These are phyloP conservation scores for Fomitopsis betulina DNA, from an alignment of 1,284 basidiomycete genomes.

Conservation along the genomic window DNA sequence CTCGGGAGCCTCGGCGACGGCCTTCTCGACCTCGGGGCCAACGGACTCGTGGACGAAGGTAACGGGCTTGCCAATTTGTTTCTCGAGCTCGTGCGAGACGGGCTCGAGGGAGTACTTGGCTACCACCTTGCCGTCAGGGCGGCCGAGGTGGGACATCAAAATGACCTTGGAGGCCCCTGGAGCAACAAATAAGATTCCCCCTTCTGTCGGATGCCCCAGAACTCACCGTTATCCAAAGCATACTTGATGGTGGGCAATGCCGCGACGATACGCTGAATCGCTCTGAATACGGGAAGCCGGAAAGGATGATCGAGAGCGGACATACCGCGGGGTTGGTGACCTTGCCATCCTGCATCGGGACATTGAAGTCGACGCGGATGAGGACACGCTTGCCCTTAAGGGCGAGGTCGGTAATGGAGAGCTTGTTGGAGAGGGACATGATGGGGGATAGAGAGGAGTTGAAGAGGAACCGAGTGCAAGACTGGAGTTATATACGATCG, in stretches of 20 bases:
- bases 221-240: constrained; percentile 81
- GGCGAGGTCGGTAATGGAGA: constrained; percentile 88
- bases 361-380: constrained; percentile 98
- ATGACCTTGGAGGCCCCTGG: constrained; percentile 82
- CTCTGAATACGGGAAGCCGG: constrained; percentile 1
- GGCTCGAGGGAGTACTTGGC: constrained; percentile 92
- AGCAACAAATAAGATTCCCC: constrained; percentile 6
- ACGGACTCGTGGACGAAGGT: constrained; percentile 87
- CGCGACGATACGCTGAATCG: constrained; percentile 84
- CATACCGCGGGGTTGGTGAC: constrained; percentile 96
- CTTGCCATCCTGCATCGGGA: constrained; percentile 83
- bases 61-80: constrained; percentile 67
- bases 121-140: constrained; percentile 90
- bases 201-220: constrained; percentile 3
- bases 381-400: constrained; percentile 91
- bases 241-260: constrained; percentile 96
- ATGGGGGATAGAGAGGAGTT: constrained; percentile 22
- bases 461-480: constrained; percentile 3
- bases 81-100: constrained; percentile 73
- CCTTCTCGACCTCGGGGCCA: constrained; percentile 78
- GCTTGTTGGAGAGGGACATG: constrained; percentile 96
- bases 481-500: constrained; percentile 14
- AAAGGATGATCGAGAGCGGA: constrained; percentile 14
- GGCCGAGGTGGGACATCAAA: constrained; percentile 97
- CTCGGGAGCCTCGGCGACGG: constrained; percentile 64